Evolutionary conservation across 805 yeast species (phyloP).

Genomic region (Candida coquimbonensis): DNA sequence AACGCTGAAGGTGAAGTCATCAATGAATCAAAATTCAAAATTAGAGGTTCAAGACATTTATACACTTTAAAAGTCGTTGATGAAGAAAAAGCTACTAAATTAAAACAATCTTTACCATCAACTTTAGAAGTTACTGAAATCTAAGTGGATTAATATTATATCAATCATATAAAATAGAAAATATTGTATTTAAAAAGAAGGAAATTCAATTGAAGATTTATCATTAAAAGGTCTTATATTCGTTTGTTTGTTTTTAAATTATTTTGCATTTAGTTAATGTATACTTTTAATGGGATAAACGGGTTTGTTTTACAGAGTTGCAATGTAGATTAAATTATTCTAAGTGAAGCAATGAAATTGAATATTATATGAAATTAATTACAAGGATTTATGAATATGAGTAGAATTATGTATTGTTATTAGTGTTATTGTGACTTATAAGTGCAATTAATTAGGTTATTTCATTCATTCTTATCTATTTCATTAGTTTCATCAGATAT

Average conservation of each 20-base stretch:
- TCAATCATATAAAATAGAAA: background rate
- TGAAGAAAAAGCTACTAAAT: constrained; percentile 94
- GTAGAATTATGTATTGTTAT: background rate
- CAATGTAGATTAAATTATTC: no score
- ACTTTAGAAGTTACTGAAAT: constrained; percentile 61
- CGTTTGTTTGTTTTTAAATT: background rate
- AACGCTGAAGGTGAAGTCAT: constrained; percentile 75
- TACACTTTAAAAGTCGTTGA: constrained; percentile 95
- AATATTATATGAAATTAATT: no score
- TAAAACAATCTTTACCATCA: constrained; percentile 97
- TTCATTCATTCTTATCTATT: background rate
- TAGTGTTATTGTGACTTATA: background rate
- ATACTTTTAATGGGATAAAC: constrained; percentile 15
- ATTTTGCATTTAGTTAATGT: constrained; percentile 6
- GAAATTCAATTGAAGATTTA: background rate
- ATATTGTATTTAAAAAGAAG: background rate
- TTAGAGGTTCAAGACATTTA: constrained; percentile 90
- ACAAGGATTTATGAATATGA: no score
- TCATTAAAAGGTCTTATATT: no score
- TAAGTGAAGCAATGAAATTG: no score
- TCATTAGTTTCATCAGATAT: background rate
- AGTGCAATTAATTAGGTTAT: background rate
- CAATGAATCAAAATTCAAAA: constrained; percentile 98
- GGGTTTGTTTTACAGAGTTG: constrained; percentile 8
- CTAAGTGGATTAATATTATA: constrained; percentile 21